Base-by-base conservation (phyloP, 495 filamentous ascomycete species). In the Penicillium bialowiezense region DNA sequence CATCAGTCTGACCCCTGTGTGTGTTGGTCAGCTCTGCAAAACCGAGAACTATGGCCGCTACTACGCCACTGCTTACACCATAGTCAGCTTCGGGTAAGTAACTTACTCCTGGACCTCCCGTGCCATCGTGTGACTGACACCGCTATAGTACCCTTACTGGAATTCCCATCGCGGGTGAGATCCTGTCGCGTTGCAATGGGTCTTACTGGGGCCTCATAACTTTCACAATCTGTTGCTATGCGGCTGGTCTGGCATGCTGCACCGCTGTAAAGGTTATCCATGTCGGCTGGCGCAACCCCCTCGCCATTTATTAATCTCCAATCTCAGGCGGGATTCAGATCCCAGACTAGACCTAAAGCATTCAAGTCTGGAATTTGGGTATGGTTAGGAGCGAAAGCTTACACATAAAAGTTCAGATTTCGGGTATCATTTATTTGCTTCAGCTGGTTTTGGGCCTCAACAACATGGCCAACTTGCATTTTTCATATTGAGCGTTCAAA, bases 11-110 rank as follows among this genome's bases (percentile, higher is more conserved):
- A 87, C 88, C 3, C 91, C 91, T 0, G 91, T 96, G 3, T 96
- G 90, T 58, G 81, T 97, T 9, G 90, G 91, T 5, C 90, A 96
- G 72, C 78, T 96, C 23, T 97, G 91, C 68, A 84, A 87, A 44
- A 89, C 90, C 4, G 81, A 90, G 45, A 74, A 91, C 42, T 96
- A 93, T 53, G 92, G 92, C 4, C 74, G 88, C 42, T 91, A 88
- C 53, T 95, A 84, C 56, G 87, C 91, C 13, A 93, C 91, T 2
- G 85, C 85, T 49, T 93, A 95, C 68, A 93, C 90, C 55, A 76
- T 95, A 26, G 91, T 92, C 23, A 89, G 87, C 51, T 90, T 97
- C 65, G 91, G 90, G 78, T 80, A 60, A 57, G 68, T 26, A 17
- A 44, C 41, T 40, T 5, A 19, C 10, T 12, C 7, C 17, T 10